Base-by-base conservation (phyloP, 768 basidiomycete species). In the Naganishia antarctica region DNA sequence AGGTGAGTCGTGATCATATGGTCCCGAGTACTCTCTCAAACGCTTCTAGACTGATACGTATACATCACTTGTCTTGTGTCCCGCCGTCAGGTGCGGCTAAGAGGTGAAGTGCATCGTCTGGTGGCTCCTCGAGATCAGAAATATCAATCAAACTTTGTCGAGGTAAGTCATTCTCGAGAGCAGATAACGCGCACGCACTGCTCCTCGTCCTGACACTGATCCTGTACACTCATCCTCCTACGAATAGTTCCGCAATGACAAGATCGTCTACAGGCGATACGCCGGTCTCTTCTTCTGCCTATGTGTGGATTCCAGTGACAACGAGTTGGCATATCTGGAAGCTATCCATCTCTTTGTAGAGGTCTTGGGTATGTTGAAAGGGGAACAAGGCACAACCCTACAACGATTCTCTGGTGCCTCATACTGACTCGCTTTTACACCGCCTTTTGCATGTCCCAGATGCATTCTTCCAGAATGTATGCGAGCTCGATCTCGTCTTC, bases 291-390 rank as follows among this genome's bases (percentile, higher is more conserved):
- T 96, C 83, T 99, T 99, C 79, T 96, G 91, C 72, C 82, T 94
- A 29, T 98, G 96, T 69, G 91, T 98, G 12, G 96, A 98, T 70
- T 90, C 91, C 25, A 96, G 98, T 72, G 96, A 99, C 79, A 98
- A 98, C 70, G 96, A 99, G 73, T 82, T 98, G 66, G 91, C 93
- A 1, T 97, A 96, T 78, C 82, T 98, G 34, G 96, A 99, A 76
- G 92, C 91, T 4, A 98, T 98, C 61, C 94, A 99, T 76, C 84
- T 99, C 5, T 98, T 99, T 74, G 96, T 99, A 26, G 96, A 99
- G 76, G 87, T 99, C 25, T 83, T 99, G 21, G 94, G 94, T 94
- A 62, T 53, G 88, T 75, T 9, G n/a, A n/a, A n/a, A n/a, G n/a
- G n/a, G n/a, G n/a, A n/a, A n/a, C n/a, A n/a, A n/a, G n/a, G n/a